Evolutionary conservation across 2,329 filamentous ascomycete species (phyloP).

Genomic region (Alternaria sp.): DNA sequence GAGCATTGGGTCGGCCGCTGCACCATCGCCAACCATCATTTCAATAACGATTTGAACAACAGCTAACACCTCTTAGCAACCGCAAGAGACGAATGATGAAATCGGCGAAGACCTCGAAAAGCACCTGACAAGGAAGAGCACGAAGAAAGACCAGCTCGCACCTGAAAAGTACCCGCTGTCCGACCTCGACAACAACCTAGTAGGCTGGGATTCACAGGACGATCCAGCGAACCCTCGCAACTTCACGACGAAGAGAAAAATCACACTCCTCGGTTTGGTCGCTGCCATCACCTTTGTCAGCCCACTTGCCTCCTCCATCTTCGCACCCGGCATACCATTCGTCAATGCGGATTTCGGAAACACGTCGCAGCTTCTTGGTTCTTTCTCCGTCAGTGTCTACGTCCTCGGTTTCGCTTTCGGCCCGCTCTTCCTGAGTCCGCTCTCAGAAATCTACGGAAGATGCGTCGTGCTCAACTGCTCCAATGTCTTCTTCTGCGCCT

Average conservation of each 20-base stretch:
- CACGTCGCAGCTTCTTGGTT: slow-evolving; percentile 40
- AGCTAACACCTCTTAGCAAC: slow-evolving; percentile 12
- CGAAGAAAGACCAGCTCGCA: slow-evolving; percentile 35
- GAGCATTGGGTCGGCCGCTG: background rate
- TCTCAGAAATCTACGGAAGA: slow-evolving; percentile 48
- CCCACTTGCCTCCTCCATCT: slow-evolving; percentile 47
- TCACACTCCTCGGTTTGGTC: slow-evolving; percentile 38
- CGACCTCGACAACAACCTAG: slow-evolving; percentile 44
- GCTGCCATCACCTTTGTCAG: slow-evolving; percentile 46
- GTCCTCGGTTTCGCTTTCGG: slow-evolving; percentile 47
- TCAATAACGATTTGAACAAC: background rate
- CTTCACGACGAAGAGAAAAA: slow-evolving; percentile 37
- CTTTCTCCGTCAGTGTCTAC: slow-evolving; percentile 48
- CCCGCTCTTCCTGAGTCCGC: slow-evolving; percentile 44
- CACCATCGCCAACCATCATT: background rate
- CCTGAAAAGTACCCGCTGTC: slow-evolving; percentile 42
- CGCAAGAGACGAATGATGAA: slow-evolving; percentile 22
- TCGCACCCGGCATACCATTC: slow-evolving; percentile 45
- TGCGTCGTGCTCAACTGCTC: slow-evolving; percentile 40
- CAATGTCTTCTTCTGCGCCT: slow-evolving; percentile 61
- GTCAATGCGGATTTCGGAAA: slow-evolving; percentile 44
- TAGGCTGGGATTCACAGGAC: slow-evolving; percentile 48
- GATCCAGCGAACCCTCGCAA: slow-evolving; percentile 48
- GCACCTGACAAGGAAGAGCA: slow-evolving; percentile 43
- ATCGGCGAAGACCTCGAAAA: slow-evolving; percentile 40